Conservation (phyloP, 768 basidiomycete genomes). For the Collybia sp. region DNA sequence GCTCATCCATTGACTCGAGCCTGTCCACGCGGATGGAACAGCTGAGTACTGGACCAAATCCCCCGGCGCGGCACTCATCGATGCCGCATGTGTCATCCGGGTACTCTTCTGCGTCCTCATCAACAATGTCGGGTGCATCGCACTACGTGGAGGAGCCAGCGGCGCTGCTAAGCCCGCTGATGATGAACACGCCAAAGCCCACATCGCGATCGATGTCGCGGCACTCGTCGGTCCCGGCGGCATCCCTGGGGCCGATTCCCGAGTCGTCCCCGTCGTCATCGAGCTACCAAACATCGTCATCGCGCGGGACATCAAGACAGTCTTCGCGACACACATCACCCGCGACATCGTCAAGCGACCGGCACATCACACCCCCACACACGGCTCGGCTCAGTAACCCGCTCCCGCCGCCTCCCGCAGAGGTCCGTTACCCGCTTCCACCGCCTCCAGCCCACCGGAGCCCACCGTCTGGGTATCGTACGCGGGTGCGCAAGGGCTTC, state of each 20-base stretch:
- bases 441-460: slow-evolving; percentile 12
- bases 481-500: slow-evolving; percentile 46
- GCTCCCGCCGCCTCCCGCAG: slow-evolving; percentile 2
- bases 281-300: not conserved
- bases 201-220: slow-evolving; percentile 19
- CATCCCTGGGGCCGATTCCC: slow-evolving; percentile 32
- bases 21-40: slow-evolving; percentile 22
- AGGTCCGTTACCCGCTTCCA: slow-evolving; percentile 6
- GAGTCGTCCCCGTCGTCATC: slow-evolving; percentile 16
- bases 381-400: slow-evolving; percentile 1
- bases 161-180: slow-evolving; percentile 41
- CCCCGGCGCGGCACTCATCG: slow-evolving; percentile 29
- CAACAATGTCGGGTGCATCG: slow-evolving; percentile 17
- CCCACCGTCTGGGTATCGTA: slow-evolving; percentile 22
- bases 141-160: slow-evolving; percentile 39
- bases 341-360: slow-evolving; percentile 18
- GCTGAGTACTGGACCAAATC: slow-evolving; percentile 13
- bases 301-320: not conserved
- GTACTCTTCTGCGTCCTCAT: slow-evolving; percentile 3
- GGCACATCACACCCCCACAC: slow-evolving; percentile 13
- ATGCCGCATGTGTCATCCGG: slow-evolving; percentile 16
- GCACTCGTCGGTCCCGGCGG: slow-evolving; percentile 27
- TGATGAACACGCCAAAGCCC: slow-evolving; percentile 30
- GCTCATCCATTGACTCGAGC: slow-evolving; percentile 19
- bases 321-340: slow-evolving; percentile 5